A percentile compares a stretch with the other conserved stretches of the same genome.
Conservation (phyloP, 2,329 filamentous ascomycete species). For the Penicillium sp. region DNA sequence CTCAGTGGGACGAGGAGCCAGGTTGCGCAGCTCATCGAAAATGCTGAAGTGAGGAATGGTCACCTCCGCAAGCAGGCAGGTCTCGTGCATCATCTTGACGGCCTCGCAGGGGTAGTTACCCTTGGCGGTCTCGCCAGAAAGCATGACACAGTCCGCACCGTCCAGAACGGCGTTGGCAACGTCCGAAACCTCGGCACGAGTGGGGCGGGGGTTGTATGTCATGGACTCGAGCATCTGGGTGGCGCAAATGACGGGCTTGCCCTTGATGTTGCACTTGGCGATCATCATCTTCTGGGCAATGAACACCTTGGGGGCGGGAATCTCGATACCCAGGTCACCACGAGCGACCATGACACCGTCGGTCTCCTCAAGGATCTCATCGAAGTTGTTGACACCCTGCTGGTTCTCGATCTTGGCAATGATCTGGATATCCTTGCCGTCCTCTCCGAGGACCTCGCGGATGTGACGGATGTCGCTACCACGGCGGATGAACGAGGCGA, state of each 20-base stretch:
- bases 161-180: constrained; percentile 98
- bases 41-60: constrained; percentile 95
- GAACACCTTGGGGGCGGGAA: constrained; percentile 96
- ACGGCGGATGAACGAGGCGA: constrained; percentile 95
- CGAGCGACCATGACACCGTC: constrained; percentile 99
- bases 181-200: constrained; percentile 96
- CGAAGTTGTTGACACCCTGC: constrained; percentile 99
- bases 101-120: constrained; percentile 89
- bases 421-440: constrained; percentile 96
- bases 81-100: constrained; percentile 97
- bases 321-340: constrained; percentile 98
- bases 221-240: constrained; percentile 99
- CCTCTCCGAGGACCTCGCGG: constrained; percentile 82
- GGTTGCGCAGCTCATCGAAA: constrained; percentile 88
- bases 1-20: constrained; percentile 77
- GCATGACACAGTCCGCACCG: constrained; percentile 98
- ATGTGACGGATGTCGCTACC: constrained; percentile 92
- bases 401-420: constrained; percentile 99
- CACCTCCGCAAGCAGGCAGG: constrained; percentile 93
- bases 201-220: constrained; percentile 99
- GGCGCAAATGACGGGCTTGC: constrained; percentile 97
- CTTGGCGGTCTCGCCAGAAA: constrained; percentile 99
- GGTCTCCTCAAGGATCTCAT: constrained; percentile 90
- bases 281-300: constrained; percentile 99
- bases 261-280: constrained; percentile 98